These are phyloP conservation scores for Alternaria ethzedia DNA, from an alignment of 2,329 filamentous ascomycete genomes.

Conservation along the genomic window DNA sequence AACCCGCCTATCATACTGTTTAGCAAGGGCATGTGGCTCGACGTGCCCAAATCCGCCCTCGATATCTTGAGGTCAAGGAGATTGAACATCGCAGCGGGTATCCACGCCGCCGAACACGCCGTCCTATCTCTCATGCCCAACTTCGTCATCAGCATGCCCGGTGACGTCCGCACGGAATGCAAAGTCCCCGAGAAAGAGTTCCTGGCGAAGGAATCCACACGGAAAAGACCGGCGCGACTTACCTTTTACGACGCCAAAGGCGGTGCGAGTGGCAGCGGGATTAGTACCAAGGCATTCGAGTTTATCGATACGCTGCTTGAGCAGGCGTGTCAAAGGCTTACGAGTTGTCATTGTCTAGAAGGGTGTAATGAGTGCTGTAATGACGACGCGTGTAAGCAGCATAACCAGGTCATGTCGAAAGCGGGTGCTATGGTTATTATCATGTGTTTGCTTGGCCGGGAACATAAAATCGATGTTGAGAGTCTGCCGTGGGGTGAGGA, in stretches of 20 bases:
- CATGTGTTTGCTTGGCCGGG: constrained; percentile 73
- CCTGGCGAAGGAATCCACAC: constrained; percentile 68
- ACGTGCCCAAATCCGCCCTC: constrained; percentile 80
- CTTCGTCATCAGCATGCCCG: constrained; percentile 87
- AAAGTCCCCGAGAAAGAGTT: constrained; percentile 91
- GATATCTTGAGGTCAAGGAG: constrained; percentile 75
- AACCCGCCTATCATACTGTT: constrained; percentile 87
- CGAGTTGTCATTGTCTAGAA: constrained; percentile 75
- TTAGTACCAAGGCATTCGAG: constrained; percentile 92
- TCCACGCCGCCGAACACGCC: constrained; percentile 94
- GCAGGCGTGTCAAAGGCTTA: constrained; percentile 78
- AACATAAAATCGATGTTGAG: constrained; percentile 81
- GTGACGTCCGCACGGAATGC: constrained; percentile 93
- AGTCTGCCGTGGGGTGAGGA: constrained; percentile 86
- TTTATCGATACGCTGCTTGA: constrained; percentile 80
- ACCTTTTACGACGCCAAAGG: constrained; percentile 97
- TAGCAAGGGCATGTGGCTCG: constrained; percentile 94
- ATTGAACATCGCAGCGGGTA: constrained; percentile 84
- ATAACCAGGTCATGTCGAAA: constrained; percentile 93
- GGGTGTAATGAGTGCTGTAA: constrained; percentile 93
- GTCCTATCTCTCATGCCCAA: constrained; percentile 86
- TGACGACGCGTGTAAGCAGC: constrained; percentile 81
- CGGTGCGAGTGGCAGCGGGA: constrained; percentile 80
- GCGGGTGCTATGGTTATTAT: constrained; percentile 83
- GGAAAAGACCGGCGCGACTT: constrained; percentile 85